A percentile compares a stretch with the other conserved stretches of the same genome.
These are phyloP conservation scores for Phytophthora pinifolia DNA, from an alignment of 352 stramenopile genomes.

Conservation along the genomic window DNA sequence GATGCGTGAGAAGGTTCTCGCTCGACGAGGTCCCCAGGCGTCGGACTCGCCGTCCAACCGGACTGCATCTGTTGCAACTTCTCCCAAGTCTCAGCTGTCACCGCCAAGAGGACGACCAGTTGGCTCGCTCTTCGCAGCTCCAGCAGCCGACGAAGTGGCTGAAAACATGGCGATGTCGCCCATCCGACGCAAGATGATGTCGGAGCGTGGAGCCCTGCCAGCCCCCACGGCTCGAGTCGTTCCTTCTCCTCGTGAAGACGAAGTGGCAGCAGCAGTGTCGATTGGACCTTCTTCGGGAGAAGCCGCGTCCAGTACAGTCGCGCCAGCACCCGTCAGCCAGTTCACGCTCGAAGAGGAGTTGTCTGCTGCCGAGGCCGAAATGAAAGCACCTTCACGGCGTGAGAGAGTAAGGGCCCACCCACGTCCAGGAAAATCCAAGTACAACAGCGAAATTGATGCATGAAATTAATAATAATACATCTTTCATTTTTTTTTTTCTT, in stretches of 20 bases:
- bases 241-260: slow-evolving; percentile 43
- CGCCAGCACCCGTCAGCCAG: slow-evolving; percentile 5
- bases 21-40: slow-evolving; percentile 17
- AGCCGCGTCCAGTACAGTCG: neutral
- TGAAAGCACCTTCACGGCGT: slow-evolving; percentile 4
- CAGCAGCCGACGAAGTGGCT: slow-evolving; percentile 1
- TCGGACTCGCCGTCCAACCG: neutral
- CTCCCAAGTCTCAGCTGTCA: slow-evolving; percentile 17
- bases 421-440: neutral
- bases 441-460: neutral
- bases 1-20: slow-evolving; percentile 51
- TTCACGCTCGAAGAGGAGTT: slow-evolving; percentile 28
- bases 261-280: slow-evolving; percentile 32
- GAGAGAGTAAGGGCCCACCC: neutral
- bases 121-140: slow-evolving; percentile 10
- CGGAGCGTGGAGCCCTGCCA: slow-evolving; percentile 12
- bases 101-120: slow-evolving; percentile 5
- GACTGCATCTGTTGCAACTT: neutral
- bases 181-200: slow-evolving; percentile 52
- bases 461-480: neutral
- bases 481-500: too few relatives aligned
- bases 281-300: neutral
- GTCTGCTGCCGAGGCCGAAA: slow-evolving; percentile 8
- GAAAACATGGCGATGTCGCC: slow-evolving; percentile 33
- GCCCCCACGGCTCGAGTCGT: slow-evolving; percentile 18